A percentile compares a stretch with the other conserved stretches of the same genome.
Conservation (phyloP, 352 stramenopile species). For the Phytophthora agathidicida region DNA sequence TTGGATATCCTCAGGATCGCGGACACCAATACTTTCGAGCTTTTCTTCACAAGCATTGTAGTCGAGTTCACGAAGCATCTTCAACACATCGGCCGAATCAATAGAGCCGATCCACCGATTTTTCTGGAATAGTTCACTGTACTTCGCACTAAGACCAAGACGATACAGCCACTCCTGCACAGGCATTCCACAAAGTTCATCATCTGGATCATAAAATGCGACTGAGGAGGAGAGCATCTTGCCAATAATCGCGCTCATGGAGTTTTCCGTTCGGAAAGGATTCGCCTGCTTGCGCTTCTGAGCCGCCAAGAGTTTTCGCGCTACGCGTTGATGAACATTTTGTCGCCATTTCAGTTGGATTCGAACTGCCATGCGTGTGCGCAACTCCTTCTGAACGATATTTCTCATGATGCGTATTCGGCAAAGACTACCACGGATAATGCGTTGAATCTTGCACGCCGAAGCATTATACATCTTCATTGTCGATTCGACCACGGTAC, state of each 20-base stretch:
- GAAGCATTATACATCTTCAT: constrained; percentile 48
- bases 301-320: constrained; percentile 46
- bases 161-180: constrained; percentile 61
- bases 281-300: constrained; percentile 64
- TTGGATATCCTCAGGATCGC: constrained; percentile 46
- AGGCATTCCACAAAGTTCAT: constrained; percentile 62
- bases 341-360: constrained; percentile 71
- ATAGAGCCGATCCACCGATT: constrained; percentile 19
- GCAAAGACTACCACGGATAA: constrained; percentile 47
- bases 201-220: constrained; percentile 54
- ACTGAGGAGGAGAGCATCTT: constrained; percentile 33
- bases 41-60: constrained; percentile 31
- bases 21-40: constrained; percentile 45
- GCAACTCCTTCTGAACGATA: constrained; percentile 47
- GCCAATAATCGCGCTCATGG: constrained; percentile 42
- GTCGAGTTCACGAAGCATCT: constrained; percentile 30
- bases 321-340: constrained; percentile 54
- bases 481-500: constrained; percentile 26
- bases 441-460: constrained; percentile 63
- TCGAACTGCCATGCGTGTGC: constrained; percentile 55
- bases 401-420: constrained; percentile 37
- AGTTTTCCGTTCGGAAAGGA: constrained; percentile 39
- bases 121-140: constrained; percentile 56
- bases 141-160: constrained; percentile 57
- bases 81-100: constrained; percentile 10